Evolutionary conservation across 495 filamentous ascomycete genomes (phyloP), one percentile per base, ranked within the genome.

Genomic region (Clavariopsis aquatica): DNA sequence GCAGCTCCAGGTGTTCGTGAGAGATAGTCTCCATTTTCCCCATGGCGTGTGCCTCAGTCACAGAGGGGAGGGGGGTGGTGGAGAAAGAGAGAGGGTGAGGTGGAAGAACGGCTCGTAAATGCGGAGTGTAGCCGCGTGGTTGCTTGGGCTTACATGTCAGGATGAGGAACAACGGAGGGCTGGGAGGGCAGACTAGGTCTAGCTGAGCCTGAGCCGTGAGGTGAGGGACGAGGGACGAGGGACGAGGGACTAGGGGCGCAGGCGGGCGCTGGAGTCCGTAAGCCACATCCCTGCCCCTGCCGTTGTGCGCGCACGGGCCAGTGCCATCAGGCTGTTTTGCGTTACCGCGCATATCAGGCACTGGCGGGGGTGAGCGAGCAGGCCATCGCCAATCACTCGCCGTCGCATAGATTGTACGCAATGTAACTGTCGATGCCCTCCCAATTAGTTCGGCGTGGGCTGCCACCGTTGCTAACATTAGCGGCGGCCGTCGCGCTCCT

Each of bases 101-200:
- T 29, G 45, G 27, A 43, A 20, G 31, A 43, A n/a, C 17, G 22
- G 41, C 27, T 41, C 23, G 62, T 27, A 64, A 24, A 24, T 52
- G 62, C 47, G 62, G 62, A 60, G 62, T 52, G 62, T 41, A 64
- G 62, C 54, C 49, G 60, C 60, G 36, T 55, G 46, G 28, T 49
- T 60, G 57, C 57, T 49, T 49, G 43, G n/a, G 57, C 57, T 60
- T 60, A 61, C 58, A 61, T 53, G 59, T 45, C 59, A 62, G 59
- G 46, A 36, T 38, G 45, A 51, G 24, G 24, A n/a, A 5, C 12
- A 24, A 51, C 43, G 43, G 38, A 51, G 24, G 57, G 54, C 36
- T n/a, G 55, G 12, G 20, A 51, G 57, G 57, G 46, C 1, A 8
- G 51, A 54, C 51, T 12, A 57, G 56, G 49, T 22, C 26, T 28